Percentiles rank a stretch among this genome's conserved stretches.
Conservation (phyloP, 2,329 filamentous ascomycete genomes). For the Thermomyces lanuginosus region DNA sequence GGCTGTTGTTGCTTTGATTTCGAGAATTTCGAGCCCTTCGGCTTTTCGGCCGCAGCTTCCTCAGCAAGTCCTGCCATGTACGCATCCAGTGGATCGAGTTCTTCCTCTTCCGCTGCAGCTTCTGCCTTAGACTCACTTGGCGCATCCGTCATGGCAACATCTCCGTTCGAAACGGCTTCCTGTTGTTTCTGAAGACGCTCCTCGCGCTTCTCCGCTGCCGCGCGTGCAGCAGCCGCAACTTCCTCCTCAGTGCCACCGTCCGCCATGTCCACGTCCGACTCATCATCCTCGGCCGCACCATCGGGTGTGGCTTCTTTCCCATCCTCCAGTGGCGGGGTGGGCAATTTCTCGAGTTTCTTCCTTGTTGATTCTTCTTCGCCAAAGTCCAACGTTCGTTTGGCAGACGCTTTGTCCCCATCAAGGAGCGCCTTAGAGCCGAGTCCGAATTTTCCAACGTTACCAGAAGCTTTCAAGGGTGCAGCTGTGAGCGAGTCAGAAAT, state of each 20-base stretch:
- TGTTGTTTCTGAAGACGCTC: conserved; percentile 39
- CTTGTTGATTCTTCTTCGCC: conserved; percentile 76
- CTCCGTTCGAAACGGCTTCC: conserved; percentile 11
- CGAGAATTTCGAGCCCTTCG: conserved; percentile 17
- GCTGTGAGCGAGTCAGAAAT: conserved; percentile 20
- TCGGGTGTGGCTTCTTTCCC: conserved; percentile 37
- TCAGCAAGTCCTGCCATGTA: conserved; percentile 67
- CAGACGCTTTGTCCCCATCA: conserved; percentile 49
- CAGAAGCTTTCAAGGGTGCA: conserved; percentile 47
- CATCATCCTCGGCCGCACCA: conserved; percentile 39
- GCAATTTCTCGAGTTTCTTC: conserved; percentile 81
- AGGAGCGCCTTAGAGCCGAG: conserved; percentile 50
- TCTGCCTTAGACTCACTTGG: conserved; percentile 25
- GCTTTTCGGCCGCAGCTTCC: conserved; percentile 29
- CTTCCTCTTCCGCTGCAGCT: conserved; percentile 37
- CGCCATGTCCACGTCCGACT: conserved; percentile 57
- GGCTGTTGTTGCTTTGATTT: conserved; percentile 48
- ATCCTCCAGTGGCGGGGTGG: conserved; percentile 53
- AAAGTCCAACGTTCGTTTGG: conserved; percentile 64
- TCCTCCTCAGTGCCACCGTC: conserved; percentile 77
- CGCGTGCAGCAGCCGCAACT: conserved; percentile 66
- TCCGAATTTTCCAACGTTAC: conserved; percentile 71
- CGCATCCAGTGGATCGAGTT: conserved; percentile 82
- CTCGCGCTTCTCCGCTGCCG: conserved; percentile 70
- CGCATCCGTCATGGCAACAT: conserved; percentile 19